Conservation (phyloP, 2,329 filamentous ascomycete genomes). For the Fusarium foetens region DNA sequence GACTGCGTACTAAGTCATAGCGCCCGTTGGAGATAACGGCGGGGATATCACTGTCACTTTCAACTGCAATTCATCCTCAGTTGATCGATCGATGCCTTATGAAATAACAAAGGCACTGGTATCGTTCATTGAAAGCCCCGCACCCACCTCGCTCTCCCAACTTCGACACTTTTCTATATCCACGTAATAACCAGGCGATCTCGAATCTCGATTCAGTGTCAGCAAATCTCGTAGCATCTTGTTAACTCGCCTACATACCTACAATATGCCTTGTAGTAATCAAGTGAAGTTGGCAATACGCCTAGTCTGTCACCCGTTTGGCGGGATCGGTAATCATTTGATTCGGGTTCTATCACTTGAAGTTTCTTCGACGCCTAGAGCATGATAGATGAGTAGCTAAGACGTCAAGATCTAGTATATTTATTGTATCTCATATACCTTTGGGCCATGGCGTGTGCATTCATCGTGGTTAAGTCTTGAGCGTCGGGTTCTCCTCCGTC, state of each 20-base stretch:
- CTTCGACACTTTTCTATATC: background rate
- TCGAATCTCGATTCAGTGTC: background rate
- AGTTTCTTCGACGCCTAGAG: background rate
- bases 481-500: background rate
- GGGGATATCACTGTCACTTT: background rate
- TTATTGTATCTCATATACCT: background rate
- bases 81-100: background rate
- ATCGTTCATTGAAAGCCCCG: background rate
- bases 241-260: background rate
- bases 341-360: too few species aligned
- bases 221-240: background rate
- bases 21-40: constrained; percentile 7
- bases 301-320: background rate
- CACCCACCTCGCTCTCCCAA: background rate
- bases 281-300: background rate
- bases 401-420: background rate
- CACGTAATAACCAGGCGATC: background rate
- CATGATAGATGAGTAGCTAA: background rate
- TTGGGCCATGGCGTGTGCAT: rapidly evolving
- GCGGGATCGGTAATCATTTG: background rate
- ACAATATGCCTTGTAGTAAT: background rate
- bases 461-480: background rate
- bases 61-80: background rate
- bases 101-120: background rate
- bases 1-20: background rate